Base-by-base conservation (phyloP, 2,329 filamentous ascomycete genomes). In the Coleophoma crateriformis region DNA sequence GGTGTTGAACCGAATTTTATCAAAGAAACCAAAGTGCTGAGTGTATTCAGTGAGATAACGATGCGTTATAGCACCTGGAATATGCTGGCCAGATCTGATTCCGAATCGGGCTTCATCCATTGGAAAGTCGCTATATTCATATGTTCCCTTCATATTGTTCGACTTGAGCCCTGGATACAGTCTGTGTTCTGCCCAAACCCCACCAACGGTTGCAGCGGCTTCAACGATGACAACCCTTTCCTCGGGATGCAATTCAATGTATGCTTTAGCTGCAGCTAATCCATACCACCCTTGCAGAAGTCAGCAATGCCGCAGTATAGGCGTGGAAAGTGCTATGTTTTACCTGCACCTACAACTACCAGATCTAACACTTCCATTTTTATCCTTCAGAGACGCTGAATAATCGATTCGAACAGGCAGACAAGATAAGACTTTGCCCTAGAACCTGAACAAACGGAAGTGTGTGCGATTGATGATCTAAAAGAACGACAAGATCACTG, bases 91-190 rank as follows among this genome's bases (percentile, higher is more conserved):
- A 0, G 67, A 62, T 42, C 71, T 61, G 32, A 79, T 64, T 1
- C 68, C 69, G 56, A 77, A 82, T 0, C 67, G 71, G 20, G 74
- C 73, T 7, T 69, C 65, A 52, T 76, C 71, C 81, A 90, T 85
- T 15, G 84, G 83, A 52, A 86, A 88, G 58, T 88, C 87, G 0
- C 81, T 81, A 58, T 79, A 90, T 64, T 90, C 84, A 56, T 83
- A 88, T 0, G 80, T 85, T 2, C 85, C 85, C 12, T 82, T 64
- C 63, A 87, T 76, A 60, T 89, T 90, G 66, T 90, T 90, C 47
- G 78, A 82, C 58, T 82, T 85, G 45, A 90, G 73, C 2, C 80
- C 81, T 0, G 81, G 77, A 62, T 89, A 85, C 1, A 88, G 66
- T 1, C 85, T 76, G 40, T 85, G 71, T 50, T 79, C 71, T n/a